phyloP scores from a whole-genome alignment of 768 basidiomycete species.

The Leccinum rimulosum region DNA sequence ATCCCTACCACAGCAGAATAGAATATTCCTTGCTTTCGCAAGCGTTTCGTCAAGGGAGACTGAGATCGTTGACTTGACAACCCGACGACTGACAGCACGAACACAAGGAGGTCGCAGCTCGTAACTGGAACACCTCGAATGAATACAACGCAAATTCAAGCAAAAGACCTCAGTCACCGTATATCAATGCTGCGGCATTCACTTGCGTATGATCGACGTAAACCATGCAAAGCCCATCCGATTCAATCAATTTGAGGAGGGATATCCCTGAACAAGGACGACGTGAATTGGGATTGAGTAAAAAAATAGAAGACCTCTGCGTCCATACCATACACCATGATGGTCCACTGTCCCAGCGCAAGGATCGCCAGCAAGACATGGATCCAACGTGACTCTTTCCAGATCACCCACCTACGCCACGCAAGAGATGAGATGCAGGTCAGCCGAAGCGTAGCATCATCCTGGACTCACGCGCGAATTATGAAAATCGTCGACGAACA shows the following conservation, averaged over 20 bases:
- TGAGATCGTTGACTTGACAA: slow-evolving; percentile 8
- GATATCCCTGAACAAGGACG: slow-evolving; percentile 5
- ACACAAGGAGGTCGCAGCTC: slow-evolving; percentile 18
- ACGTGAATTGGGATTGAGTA: not conserved
- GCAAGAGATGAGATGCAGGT: not conserved
- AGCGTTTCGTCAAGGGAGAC: slow-evolving; percentile 16
- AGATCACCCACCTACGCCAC: slow-evolving; percentile 23
- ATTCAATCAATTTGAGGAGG: not conserved
- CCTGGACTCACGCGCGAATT: slow-evolving; percentile 23
- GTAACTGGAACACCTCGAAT: slow-evolving; percentile 10
- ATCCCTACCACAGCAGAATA: slow-evolving; percentile 15
- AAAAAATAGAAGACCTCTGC: not conserved
- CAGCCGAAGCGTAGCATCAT: not conserved
- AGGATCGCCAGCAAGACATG: slow-evolving; percentile 10
- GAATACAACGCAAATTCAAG: not conserved
- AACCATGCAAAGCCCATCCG: not conserved
- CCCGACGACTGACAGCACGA: slow-evolving; percentile 16
- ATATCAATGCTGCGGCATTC: slow-evolving; percentile 1
- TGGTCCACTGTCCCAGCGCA: slow-evolving; percentile 19
- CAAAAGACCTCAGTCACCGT: slow-evolving; percentile 8
- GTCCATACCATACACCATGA: slow-evolving; percentile 12
- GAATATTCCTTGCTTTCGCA: slow-evolving; percentile 17
- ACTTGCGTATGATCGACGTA: not conserved
- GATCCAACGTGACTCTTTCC: slow-evolving; percentile 18
- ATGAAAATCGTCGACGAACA: slow-evolving; percentile 23